Conservation (phyloP, 306 rosid genomes). For the Cyclanthera cordifolia region DNA sequence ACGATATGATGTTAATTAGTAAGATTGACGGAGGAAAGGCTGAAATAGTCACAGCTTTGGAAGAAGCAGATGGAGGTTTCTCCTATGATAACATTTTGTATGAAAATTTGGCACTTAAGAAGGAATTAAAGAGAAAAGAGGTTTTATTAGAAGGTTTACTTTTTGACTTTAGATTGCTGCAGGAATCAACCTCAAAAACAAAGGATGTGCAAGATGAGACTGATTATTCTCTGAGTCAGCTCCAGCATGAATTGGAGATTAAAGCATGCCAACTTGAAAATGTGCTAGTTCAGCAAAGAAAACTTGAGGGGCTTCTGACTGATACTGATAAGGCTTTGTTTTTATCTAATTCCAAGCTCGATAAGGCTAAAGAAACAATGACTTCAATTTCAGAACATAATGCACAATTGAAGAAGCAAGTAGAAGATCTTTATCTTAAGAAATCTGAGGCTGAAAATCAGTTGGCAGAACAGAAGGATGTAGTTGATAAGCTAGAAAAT, state of each 20-base stretch:
- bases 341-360: slow-evolving; percentile 48
- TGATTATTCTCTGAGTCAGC: slow-evolving; percentile 41
- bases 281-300: slow-evolving; percentile 33
- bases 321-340: slow-evolving; percentile 48
- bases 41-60: slow-evolving; percentile 21
- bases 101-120: slow-evolving; percentile 49
- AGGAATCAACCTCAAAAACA: slow-evolving; percentile 71
- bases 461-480: slow-evolving; percentile 67
- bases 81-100: slow-evolving; percentile 25
- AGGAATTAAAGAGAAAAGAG: slow-evolving; percentile 64
- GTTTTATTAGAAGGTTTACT: slow-evolving; percentile 71
- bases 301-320: slow-evolving; percentile 48
- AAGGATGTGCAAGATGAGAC: slow-evolving; percentile 67
- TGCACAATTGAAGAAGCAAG: slow-evolving; percentile 47
- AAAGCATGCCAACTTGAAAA: slow-evolving; percentile 54
- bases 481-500: slow-evolving; percentile 58
- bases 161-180: slow-evolving; percentile 81
- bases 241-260: slow-evolving; percentile 49
- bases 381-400: slow-evolving; percentile 40
- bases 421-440: slow-evolving; percentile 44
- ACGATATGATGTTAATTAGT: slow-evolving; percentile 15
- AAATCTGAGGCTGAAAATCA: slow-evolving; percentile 49
- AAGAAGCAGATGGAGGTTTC: slow-evolving; percentile 26
- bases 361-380: slow-evolving; percentile 45
- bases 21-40: slow-evolving; percentile 19